A percentile compares a stretch with the other conserved stretches of the same genome.
phyloP scores from a whole-genome alignment of 192 early-diverging fungal genomes.

The Kappamyces sp. region DNA sequence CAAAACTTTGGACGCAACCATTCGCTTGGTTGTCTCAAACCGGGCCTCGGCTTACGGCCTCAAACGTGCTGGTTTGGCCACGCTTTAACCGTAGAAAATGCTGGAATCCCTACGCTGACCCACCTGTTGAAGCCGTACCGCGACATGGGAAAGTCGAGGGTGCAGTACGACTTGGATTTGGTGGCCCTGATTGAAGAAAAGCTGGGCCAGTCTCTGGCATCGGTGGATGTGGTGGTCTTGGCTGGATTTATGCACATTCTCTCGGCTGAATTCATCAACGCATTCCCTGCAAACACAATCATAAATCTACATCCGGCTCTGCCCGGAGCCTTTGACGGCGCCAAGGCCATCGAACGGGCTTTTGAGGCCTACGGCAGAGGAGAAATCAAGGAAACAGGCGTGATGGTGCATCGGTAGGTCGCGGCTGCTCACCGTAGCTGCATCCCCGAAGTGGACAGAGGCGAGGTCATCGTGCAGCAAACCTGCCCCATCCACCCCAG shows the following conservation, averaged over 20 bases:
- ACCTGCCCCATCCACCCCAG: constrained; percentile 68
- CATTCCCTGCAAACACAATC: constrained; percentile 60
- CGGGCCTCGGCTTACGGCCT: constrained; percentile 79
- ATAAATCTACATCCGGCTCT: constrained; percentile 98
- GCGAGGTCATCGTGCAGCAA: constrained; percentile 76
- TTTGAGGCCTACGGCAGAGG: constrained; percentile 81
- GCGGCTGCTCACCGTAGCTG: constrained; percentile 31
- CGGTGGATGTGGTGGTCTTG: constrained; percentile 81
- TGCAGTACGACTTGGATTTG: constrained; percentile 83
- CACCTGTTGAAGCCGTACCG: constrained; percentile 80
- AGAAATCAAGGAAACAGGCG: constrained; percentile 45
- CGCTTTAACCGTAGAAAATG: constrained; percentile 32
- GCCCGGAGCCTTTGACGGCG: constrained; percentile 95
- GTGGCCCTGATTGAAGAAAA: constrained; percentile 40
- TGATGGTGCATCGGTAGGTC: constrained; percentile 65
- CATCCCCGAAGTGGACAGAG: constrained; percentile 92
- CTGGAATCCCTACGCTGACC: constrained; percentile 75
- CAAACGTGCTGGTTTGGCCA: constrained; percentile 57
- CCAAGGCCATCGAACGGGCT: constrained; percentile 90
- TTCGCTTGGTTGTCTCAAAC: constrained; percentile 89
- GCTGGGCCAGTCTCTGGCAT: constrained; percentile 12
- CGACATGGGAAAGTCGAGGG: constrained; percentile 72
- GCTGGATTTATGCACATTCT: constrained; percentile 99
- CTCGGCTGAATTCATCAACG: constrained; percentile 71
- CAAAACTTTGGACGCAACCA: constrained; percentile 44